Evolutionary conservation across 176 grass and related monocot species (phyloP), one percentile per base, ranked within the genome.

Genomic region (Triticum monococcum): DNA sequence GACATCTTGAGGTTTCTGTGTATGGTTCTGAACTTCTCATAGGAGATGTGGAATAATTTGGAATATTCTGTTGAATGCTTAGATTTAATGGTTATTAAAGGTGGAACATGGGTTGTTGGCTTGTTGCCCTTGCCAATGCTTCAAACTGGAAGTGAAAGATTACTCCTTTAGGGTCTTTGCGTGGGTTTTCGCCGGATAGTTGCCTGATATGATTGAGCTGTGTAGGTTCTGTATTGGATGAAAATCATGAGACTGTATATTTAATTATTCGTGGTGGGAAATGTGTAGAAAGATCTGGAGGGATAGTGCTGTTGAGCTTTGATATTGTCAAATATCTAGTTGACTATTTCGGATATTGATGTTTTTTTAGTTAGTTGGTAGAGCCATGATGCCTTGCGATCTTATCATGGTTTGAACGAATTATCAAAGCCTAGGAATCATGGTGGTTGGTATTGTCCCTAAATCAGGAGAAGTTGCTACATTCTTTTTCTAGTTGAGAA

Each of bases 401-500:
- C 32, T 73, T 68, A 37, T 68, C 46, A 85, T 68, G 52, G 23
- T 13, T 62, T 0, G 1, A 43, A 60, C 59, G 22, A 87, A 59
- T 28, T 85, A 52, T 41, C 5, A 26, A 45, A 36, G 79, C 43
- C 33, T 60, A 83, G 67, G 67, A 84, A 46, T 67, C 24, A 23
- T 40, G n/a, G 5, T 74, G 43, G 43, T 64, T 48, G 7, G 40
- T 66, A 17, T 86, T 24, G 32, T 67, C 28, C 76, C 11, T 71
- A 67, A 74, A 68, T 80, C 25, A 80, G 23, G 67, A 81, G 45
- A 89, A 63, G 16, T 38, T 90, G 3, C 40, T 69, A 77, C 40
- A 76, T 61, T 68, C 4, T 38, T 75, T 56, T 81, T 62, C 41
- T 87, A 33, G 18, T 72, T 41, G 36, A 69, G 78, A 81, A 50